Conservation (phyloP, 1,284 basidiomycete genomes). For the Pterulicium gracile region DNA sequence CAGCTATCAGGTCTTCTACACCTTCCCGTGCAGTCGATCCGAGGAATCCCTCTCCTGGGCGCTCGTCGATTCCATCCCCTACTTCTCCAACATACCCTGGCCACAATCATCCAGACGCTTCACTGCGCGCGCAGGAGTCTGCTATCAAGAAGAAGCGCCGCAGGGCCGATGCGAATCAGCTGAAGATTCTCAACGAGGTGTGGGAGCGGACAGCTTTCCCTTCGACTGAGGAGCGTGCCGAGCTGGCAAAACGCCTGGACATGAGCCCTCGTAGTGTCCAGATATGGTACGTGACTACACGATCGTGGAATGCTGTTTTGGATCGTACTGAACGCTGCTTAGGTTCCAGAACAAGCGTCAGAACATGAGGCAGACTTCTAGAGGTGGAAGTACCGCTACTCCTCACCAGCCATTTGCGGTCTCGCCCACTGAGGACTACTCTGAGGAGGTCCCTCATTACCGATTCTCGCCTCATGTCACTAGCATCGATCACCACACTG, state of each 20-base stretch:
- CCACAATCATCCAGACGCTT: slow-evolving; percentile 1
- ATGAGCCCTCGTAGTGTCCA: slow-evolving; percentile 80
- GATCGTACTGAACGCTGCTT: slow-evolving; percentile 12
- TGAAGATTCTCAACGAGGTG: slow-evolving; percentile 70
- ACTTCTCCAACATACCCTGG: slow-evolving; percentile 1
- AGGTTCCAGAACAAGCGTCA: slow-evolving; percentile 85
- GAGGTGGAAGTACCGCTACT: slow-evolving; percentile 47
- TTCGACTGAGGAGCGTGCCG: slow-evolving; percentile 72
- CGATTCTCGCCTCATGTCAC: no score
- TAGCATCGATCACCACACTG: no score
- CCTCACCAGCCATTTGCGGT: slow-evolving; percentile 43
- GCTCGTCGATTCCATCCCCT: not conserved
- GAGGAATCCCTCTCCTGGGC: not conserved
- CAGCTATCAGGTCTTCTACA: not conserved
- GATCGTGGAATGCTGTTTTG: slow-evolving; percentile 12
- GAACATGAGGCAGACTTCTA: slow-evolving; percentile 58
- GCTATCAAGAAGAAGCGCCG: slow-evolving; percentile 78
- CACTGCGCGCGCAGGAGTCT: slow-evolving; percentile 18
- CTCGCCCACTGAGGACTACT: slow-evolving; percentile 22
- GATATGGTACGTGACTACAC: slow-evolving; percentile 50
- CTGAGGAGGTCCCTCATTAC: not conserved
- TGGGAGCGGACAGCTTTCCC: slow-evolving; percentile 75
- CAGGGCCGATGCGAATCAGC: slow-evolving; percentile 67
- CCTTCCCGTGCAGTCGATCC: not conserved
- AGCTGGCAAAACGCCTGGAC: slow-evolving; percentile 62